phyloP scores from a whole-genome alignment of 805 yeast genomes.

The Candida hungchunana region DNA sequence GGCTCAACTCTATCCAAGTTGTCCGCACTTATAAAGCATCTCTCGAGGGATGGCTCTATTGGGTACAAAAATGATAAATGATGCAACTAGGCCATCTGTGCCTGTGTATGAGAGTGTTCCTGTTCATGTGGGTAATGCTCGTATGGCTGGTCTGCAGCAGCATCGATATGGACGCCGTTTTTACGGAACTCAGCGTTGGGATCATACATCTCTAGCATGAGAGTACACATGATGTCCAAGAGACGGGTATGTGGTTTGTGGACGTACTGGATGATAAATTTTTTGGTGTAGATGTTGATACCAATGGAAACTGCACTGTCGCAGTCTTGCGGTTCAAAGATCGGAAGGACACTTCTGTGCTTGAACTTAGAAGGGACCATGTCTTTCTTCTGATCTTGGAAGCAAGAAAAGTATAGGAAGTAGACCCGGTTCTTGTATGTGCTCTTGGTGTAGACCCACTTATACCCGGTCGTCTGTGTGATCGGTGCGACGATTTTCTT shows the following conservation, averaged over 20 bases:
- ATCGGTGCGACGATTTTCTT: conserved; percentile 19
- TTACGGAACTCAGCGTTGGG: conserved; percentile 8
- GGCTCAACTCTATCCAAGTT: too few species aligned
- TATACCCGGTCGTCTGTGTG: conserved; percentile 22
- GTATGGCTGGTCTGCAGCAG: neutral
- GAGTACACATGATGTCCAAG: conserved; percentile 19
- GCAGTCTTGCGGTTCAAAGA: conserved; percentile 18
- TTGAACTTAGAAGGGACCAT: conserved; percentile 20
- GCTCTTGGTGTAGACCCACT: conserved; percentile 24
- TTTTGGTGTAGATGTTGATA: conserved; percentile 21
- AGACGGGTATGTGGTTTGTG: conserved; percentile 21
- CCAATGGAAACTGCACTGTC: conserved; percentile 19
- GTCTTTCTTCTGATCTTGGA: conserved; percentile 22
- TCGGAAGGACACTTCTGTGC: conserved; percentile 4
- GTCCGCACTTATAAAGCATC: too few species aligned
- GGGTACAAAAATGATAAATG: too few species aligned
- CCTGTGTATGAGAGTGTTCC: conserved; percentile 2
- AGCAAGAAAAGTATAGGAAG: conserved; percentile 22
- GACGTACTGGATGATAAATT: conserved; percentile 19
- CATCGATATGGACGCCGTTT: too few species aligned
- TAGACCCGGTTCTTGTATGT: conserved; percentile 21
- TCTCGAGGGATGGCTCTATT: too few species aligned
- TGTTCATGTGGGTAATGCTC: conserved; percentile 2
- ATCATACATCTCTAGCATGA: conserved; percentile 20
- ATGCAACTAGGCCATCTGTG: conserved; percentile 3